Percentiles rank a stretch among this genome's conserved stretches.
phyloP scores from a whole-genome alignment of 345 rosid genomes.

The Dipteronia dyeriana region DNA sequence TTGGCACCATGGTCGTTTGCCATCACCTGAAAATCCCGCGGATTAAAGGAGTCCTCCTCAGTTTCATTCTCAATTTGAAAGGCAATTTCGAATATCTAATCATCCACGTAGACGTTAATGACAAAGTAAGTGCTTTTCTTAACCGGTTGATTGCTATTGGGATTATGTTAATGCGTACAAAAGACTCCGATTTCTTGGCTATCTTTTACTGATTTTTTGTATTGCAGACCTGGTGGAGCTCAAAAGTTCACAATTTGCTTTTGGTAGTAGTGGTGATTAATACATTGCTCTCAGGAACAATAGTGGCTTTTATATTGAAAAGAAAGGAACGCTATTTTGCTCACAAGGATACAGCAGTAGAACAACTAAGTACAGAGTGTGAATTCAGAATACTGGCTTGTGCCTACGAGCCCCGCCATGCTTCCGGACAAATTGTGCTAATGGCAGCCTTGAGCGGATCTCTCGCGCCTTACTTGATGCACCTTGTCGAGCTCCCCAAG shows the following conservation, averaged over 20 bases:
- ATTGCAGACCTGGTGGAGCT: slow-evolving; percentile 45
- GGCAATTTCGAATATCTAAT: slow-evolving; percentile 71
- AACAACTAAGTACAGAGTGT: slow-evolving; percentile 41
- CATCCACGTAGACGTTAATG: slow-evolving; percentile 21
- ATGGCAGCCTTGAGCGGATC: slow-evolving; percentile 55
- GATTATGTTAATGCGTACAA: too few relatives aligned
- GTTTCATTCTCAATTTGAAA: slow-evolving; percentile 61
- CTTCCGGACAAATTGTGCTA: slow-evolving; percentile 54
- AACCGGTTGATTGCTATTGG: too few relatives aligned
- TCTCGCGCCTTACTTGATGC: slow-evolving; percentile 59
- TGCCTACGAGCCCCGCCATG: slow-evolving; percentile 73
- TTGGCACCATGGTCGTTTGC: slow-evolving; percentile 61
- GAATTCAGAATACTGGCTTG: slow-evolving; percentile 74
- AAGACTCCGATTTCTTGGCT: neutral
- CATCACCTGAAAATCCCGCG: slow-evolving; percentile 52
- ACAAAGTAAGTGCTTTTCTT: slow-evolving; percentile 23
- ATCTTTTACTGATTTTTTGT: neutral
- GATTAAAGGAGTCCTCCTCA: slow-evolving; percentile 52
- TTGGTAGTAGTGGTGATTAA: slow-evolving; percentile 53
- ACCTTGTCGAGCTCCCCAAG: slow-evolving; percentile 75
- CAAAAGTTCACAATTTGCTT: slow-evolving; percentile 47
- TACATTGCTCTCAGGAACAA: slow-evolving; percentile 59
- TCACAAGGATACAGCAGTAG: slow-evolving; percentile 47
- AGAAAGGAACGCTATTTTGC: slow-evolving; percentile 40
- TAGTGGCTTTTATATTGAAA: slow-evolving; percentile 44